These are phyloP conservation scores for Neurospora tetrasperma DNA, from an alignment of 495 filamentous ascomycete species.

Conservation along the genomic window DNA sequence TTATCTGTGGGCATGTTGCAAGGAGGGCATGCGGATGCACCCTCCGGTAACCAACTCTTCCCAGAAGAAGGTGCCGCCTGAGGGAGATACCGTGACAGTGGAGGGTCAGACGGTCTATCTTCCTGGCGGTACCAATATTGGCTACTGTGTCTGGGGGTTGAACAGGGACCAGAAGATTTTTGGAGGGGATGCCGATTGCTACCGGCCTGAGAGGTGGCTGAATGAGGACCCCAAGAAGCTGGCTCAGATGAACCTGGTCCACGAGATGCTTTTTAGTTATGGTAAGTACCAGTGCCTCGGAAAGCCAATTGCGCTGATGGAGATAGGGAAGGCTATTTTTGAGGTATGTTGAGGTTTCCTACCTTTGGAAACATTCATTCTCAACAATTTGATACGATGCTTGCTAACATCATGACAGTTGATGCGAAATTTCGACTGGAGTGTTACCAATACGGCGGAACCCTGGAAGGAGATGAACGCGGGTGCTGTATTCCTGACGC, in stretches of 20 bases:
- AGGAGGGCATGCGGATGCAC: slow-evolving; percentile 36
- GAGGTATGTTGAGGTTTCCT: slow-evolving; percentile 28
- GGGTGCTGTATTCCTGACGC: slow-evolving; percentile 7
- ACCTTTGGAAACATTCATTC: neutral
- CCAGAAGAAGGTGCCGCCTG: slow-evolving; percentile 32
- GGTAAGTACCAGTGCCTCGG: slow-evolving; percentile 32
- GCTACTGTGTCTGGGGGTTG: slow-evolving; percentile 23
- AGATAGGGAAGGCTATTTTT: slow-evolving; percentile 42
- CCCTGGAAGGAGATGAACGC: slow-evolving; percentile 23
- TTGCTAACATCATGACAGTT: slow-evolving; percentile 22
- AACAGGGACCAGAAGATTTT: slow-evolving; percentile 27
- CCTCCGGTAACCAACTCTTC: slow-evolving; percentile 28
- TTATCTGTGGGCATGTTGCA: slow-evolving; percentile 41
- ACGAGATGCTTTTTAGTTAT: slow-evolving; percentile 26
- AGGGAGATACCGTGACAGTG: slow-evolving; percentile 32
- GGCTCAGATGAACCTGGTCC: slow-evolving; percentile 8
- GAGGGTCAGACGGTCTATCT: slow-evolving; percentile 40
- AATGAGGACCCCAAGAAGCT: slow-evolving; percentile 16
- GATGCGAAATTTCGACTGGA: slow-evolving; percentile 39
- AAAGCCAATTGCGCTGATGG: slow-evolving; percentile 25
- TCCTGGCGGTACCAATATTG: slow-evolving; percentile 39
- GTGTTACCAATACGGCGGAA: slow-evolving; percentile 31
- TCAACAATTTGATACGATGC: neutral
- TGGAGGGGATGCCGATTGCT: slow-evolving; percentile 36
- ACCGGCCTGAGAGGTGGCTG: slow-evolving; percentile 46